Base-by-base conservation (phyloP, 148 eudicot species). In the Rheum nobile region DNA sequence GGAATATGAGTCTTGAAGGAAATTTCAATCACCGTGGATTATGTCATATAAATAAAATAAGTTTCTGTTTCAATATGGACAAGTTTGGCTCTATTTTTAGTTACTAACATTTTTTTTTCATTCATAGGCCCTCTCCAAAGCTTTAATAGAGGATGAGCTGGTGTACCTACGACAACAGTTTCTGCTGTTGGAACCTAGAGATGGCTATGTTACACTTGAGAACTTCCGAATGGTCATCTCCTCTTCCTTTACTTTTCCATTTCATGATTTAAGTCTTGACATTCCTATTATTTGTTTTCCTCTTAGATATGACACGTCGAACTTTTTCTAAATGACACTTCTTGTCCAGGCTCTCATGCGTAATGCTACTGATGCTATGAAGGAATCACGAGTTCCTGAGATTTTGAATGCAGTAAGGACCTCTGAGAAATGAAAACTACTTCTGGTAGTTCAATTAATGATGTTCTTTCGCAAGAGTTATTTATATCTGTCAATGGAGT, bases 301-400 rank as follows among this genome's bases (percentile, higher is more conserved):
- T 19, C 28, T 42, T 61, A 6, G 2, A 48, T 41, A 71, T 73
- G 43, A 70, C 73, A 71, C 19, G 54, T 34, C 22, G 35, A 69
- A 32, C 24, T 10, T 21, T 13, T 24, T 47, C 21, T 69, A 24
- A 50, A 12, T 12, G 50, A n/a, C 19, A 11, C 42, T 74, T 75
- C 13, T 28, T 39, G 43, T 75, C 71, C 89, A 88, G 92, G 92
- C 88, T 78, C 88, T 88, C 38, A 47, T 76, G 73, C 79, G 71
- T 37, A 86, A 83, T 77, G 85, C 88, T 48, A 86, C 92, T 21
- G 89, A 88, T 50, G 92, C 89, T 65, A 86, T 88, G 92, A 83
- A 83, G 78, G 89, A 84, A 63, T 88, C 92, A 2, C 84, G 85
- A 78, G 86, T 88, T 80, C 88, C 81, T 73, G 92, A 88, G 71